A percentile compares a stretch with the other conserved stretches of the same genome.
phyloP scores from a whole-genome alignment of 768 basidiomycete species.

The Collybia sp. region DNA sequence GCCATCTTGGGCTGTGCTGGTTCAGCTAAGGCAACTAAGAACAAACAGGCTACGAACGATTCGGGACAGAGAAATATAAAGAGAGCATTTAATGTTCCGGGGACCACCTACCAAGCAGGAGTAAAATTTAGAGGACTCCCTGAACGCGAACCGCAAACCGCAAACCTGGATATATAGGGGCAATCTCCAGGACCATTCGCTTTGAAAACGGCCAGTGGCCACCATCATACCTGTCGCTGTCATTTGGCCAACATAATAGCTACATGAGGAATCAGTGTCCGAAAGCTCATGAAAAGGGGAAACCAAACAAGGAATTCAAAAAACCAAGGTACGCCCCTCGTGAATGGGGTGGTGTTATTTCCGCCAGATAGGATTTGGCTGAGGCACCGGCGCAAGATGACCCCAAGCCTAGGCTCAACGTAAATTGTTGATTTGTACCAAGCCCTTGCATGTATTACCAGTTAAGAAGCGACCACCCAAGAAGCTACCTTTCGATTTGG shows the following conservation, averaged over 20 bases:
- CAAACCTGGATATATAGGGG: constrained; percentile 45
- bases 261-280: constrained; percentile 7
- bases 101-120: constrained; percentile 26
- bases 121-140: too few relatives aligned
- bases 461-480: constrained; percentile 49
- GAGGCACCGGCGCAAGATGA: constrained; percentile 39
- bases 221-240: constrained; percentile 54
- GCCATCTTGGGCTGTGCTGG: constrained; percentile 41
- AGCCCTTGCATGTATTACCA: constrained; percentile 19
- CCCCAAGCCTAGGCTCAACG: constrained; percentile 27
- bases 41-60: constrained; percentile 27
- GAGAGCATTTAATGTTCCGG: constrained; percentile 41
- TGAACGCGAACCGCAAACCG: too few relatives aligned
- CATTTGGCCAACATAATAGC: constrained; percentile 52
- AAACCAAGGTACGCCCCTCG: constrained; percentile 49
- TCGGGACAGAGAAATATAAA: constrained; percentile 46
- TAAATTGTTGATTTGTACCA: not conserved
- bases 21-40: not conserved
- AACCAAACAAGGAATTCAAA: constrained; percentile 43
- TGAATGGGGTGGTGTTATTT: constrained; percentile 42
- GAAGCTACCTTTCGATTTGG: constrained; percentile 35
- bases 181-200: constrained; percentile 42
- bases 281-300: not conserved
- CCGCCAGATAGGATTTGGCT: constrained; percentile 48
- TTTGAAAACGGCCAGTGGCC: constrained; percentile 36